phyloP scores from a whole-genome alignment of 495 filamentous ascomycete genomes.

The Tetracladium marchalianum region DNA sequence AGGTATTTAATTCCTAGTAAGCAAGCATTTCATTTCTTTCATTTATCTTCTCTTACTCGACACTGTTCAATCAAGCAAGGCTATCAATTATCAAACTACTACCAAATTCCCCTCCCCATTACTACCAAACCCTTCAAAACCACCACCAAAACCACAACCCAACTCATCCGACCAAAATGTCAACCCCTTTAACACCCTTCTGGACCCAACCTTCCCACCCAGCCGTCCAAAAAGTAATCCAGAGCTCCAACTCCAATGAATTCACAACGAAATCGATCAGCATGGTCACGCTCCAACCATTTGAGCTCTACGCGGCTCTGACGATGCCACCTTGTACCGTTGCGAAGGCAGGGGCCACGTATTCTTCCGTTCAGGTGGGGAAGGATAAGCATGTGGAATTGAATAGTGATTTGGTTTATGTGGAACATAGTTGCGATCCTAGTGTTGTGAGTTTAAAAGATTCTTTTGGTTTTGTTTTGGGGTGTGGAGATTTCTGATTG shows the following conservation, averaged over 20 bases:
- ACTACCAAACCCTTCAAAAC: too few relatives aligned
- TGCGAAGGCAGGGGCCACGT: slow-evolving; percentile 40
- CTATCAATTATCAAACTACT: background rate
- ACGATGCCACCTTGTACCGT: slow-evolving; percentile 43
- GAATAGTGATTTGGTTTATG: slow-evolving; percentile 65
- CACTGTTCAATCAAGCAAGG: background rate
- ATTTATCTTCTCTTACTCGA: background rate
- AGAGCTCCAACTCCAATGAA: slow-evolving; percentile 18
- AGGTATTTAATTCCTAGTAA: too few relatives aligned
- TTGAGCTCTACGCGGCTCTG: slow-evolving; percentile 45
- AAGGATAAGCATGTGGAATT: slow-evolving; percentile 56
- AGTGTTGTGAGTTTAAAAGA: slow-evolving; percentile 36
- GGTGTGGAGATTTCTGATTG: too few relatives aligned
- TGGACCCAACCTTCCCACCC: slow-evolving; percentile 45
- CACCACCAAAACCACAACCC: background rate
- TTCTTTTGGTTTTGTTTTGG: background rate
- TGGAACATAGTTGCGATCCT: slow-evolving; percentile 66
- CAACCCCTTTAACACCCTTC: slow-evolving; percentile 38
- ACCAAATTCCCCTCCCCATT: too few relatives aligned
- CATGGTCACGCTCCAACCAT: slow-evolving; percentile 50
- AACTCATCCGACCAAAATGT: slow-evolving; percentile 8
- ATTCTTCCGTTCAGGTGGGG: slow-evolving; percentile 60
- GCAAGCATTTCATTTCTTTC: too few relatives aligned
- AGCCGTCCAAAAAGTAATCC: slow-evolving; percentile 39
- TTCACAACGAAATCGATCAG: slow-evolving; percentile 56